Percentiles rank a stretch among this genome's conserved stretches.
These are phyloP conservation scores for Verticillium isaacii DNA, from an alignment of 2,329 filamentous ascomycete genomes.

Conservation along the genomic window DNA sequence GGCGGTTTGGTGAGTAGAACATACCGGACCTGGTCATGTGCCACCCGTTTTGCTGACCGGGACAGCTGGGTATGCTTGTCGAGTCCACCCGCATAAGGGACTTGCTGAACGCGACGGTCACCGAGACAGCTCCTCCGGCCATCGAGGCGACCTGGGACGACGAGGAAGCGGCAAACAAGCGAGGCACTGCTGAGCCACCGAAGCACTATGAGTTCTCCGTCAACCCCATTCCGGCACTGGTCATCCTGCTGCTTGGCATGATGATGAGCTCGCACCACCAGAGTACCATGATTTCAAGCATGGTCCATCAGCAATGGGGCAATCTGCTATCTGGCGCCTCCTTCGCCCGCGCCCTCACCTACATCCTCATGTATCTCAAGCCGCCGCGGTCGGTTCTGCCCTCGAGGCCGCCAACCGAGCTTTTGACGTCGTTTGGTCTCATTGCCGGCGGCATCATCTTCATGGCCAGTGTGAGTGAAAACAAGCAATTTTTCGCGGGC, in stretches of 20 bases:
- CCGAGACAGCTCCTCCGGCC: slow-evolving; percentile 25
- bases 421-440: slow-evolving; percentile 82
- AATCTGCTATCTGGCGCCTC: slow-evolving; percentile 77
- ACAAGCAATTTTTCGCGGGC: no score
- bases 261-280: slow-evolving; percentile 97
- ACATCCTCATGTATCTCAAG: slow-evolving; percentile 72
- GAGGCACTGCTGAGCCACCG: slow-evolving; percentile 45
- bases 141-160: slow-evolving; percentile 29
- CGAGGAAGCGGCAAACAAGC: slow-evolving; percentile 37
- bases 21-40: no score
- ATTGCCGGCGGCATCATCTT: slow-evolving; percentile 86
- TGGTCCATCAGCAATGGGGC: slow-evolving; percentile 95
- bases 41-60: slow-evolving; percentile 15
- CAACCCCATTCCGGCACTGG: slow-evolving; percentile 82
- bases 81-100: slow-evolving; percentile 68
- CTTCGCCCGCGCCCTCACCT: slow-evolving; percentile 72
- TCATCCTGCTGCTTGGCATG: slow-evolving; percentile 81
- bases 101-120: slow-evolving; percentile 54
- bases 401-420: slow-evolving; percentile 81
- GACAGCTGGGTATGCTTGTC: slow-evolving; percentile 73
- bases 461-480: slow-evolving; percentile 74
- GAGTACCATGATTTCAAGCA: slow-evolving; percentile 74
- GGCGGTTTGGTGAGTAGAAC: slow-evolving; percentile 68
- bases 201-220: slow-evolving; percentile 69
- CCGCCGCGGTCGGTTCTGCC: slow-evolving; percentile 78